Conservation (phyloP, 495 filamentous ascomycete genomes). For the Podospora fimiseda region DNA sequence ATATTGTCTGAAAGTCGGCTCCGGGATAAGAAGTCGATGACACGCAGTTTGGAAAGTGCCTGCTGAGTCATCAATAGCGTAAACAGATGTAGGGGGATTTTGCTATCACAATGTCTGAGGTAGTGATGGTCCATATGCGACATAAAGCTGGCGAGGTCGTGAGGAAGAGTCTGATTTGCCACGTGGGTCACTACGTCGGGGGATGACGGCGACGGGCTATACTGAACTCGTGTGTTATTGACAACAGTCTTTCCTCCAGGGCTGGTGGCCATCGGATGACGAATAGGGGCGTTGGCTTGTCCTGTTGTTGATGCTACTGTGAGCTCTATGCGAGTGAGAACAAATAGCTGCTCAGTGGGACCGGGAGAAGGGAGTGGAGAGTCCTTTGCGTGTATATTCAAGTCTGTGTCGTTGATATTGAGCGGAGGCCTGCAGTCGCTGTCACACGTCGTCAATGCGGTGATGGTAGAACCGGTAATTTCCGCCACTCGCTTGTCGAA, state of each 20-base stretch:
- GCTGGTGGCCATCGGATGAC: slow-evolving; percentile 8
- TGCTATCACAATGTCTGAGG: slow-evolving; percentile 54
- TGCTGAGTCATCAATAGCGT: slow-evolving; percentile 43
- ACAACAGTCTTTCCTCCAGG: slow-evolving; percentile 14
- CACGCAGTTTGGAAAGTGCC: slow-evolving; percentile 43
- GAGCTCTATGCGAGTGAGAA: slow-evolving; percentile 43
- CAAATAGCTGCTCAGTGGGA: slow-evolving; percentile 48
- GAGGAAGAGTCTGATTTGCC: slow-evolving; percentile 38
- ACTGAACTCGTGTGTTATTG: slow-evolving; percentile 32
- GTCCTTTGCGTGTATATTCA: slow-evolving; percentile 43
- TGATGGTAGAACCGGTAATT: slow-evolving; percentile 59
- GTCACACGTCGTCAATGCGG: slow-evolving; percentile 41
- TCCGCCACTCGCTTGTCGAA: slow-evolving; percentile 60
- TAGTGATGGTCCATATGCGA: slow-evolving; percentile 53
- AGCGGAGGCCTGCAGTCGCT: slow-evolving; percentile 44
- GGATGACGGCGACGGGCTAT: slow-evolving; percentile 25
- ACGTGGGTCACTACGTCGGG: slow-evolving; percentile 40
- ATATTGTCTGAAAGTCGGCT: slow-evolving; percentile 20
- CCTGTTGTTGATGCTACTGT: slow-evolving; percentile 38
- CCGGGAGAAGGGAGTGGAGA: slow-evolving; percentile 35
- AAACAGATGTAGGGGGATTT: slow-evolving; percentile 53
- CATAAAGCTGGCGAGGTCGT: slow-evolving; percentile 50
- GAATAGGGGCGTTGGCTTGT: slow-evolving; percentile 5
- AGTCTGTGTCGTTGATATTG: slow-evolving; percentile 53
- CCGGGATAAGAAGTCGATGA: slow-evolving; percentile 30